These are phyloP conservation scores for Kazachstania psychrophila DNA, from an alignment of 805 yeast species.

Conservation along the genomic window DNA sequence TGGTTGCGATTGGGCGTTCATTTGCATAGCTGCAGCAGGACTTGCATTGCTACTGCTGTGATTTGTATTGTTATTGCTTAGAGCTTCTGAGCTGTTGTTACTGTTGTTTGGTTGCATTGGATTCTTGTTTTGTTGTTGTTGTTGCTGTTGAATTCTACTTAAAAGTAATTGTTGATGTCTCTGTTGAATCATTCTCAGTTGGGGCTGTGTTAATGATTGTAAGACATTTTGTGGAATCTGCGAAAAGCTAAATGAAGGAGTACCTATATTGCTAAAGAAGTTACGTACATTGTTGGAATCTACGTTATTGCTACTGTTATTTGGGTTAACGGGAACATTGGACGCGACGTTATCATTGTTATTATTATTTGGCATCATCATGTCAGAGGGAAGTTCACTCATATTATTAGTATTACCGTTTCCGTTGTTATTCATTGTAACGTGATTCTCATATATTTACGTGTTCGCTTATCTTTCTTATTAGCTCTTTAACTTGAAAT, in stretches of 20 bases:
- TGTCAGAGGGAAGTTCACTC: not conserved
- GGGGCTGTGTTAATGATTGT: slow-evolving; percentile 26
- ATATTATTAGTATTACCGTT: not conserved
- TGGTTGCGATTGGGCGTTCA: slow-evolving; percentile 2
- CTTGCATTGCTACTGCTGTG: not conserved
- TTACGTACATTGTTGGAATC: slow-evolving; percentile 4
- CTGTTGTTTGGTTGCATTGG: not conserved
- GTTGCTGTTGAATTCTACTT: slow-evolving; percentile 24
- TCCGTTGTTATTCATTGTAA: slow-evolving; percentile 1
- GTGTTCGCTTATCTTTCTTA: too few species aligned
- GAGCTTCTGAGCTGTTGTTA: slow-evolving; percentile 1
- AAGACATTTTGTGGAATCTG: slow-evolving; percentile 28
- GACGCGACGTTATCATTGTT: not conserved
- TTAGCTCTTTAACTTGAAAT: too few species aligned
- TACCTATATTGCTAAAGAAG: slow-evolving; percentile 26
- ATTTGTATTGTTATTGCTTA: slow-evolving; percentile 7
- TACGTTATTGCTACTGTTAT: not conserved
- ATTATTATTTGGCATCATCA: slow-evolving; percentile 2
- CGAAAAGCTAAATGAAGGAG: slow-evolving; percentile 27
- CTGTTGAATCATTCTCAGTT: slow-evolving; percentile 28
- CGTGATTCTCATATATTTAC: too few species aligned
- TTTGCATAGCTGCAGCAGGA: not conserved
- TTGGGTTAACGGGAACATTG: not conserved
- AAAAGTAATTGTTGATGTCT: slow-evolving; percentile 27
- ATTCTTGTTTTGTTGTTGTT: slow-evolving; percentile 12